These are phyloP conservation scores for Peronospora belbahrii DNA, from an alignment of 352 stramenopile genomes.

Conservation along the genomic window DNA sequence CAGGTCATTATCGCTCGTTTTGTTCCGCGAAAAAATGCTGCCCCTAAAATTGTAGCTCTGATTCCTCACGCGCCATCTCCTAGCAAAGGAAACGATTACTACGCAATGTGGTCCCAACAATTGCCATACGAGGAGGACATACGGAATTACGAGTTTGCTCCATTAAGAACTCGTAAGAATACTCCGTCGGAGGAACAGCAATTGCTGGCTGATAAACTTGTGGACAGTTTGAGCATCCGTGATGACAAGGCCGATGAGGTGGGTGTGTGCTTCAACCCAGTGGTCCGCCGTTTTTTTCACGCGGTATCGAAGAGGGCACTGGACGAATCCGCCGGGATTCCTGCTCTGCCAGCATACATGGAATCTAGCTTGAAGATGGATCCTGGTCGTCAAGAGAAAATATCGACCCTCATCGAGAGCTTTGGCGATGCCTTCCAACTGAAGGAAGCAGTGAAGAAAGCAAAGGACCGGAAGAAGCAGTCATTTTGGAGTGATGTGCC, in stretches of 20 bases:
- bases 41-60: conserved; percentile 65
- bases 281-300: conserved; percentile 67
- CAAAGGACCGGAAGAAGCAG: conserved; percentile 61
- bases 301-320: conserved; percentile 49
- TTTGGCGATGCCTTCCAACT: conserved; percentile 74
- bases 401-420: conserved; percentile 48
- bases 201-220: conserved; percentile 49
- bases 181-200: conserved; percentile 52
- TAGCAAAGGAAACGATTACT: conserved; percentile 36
- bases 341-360: conserved; percentile 45
- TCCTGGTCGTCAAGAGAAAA: conserved; percentile 28
- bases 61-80: conserved; percentile 42
- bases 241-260: conserved; percentile 54
- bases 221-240: conserved; percentile 67
- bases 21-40: conserved; percentile 65
- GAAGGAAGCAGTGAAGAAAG: conserved; percentile 64
- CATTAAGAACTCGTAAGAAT: conserved; percentile 46
- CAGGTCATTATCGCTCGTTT: conserved; percentile 74
- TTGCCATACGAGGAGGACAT: conserved; percentile 77
- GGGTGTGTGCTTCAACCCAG: conserved; percentile 59
- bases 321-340: conserved; percentile 37
- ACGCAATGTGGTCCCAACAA: conserved; percentile 66
- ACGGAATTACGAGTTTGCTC: conserved; percentile 69
- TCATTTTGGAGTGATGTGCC: conserved; percentile 73
- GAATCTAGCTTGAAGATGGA: conserved; percentile 65